Evolutionary conservation across 1,284 basidiomycete genomes (phyloP).

Genomic region (Apiotrichum sp.): DNA sequence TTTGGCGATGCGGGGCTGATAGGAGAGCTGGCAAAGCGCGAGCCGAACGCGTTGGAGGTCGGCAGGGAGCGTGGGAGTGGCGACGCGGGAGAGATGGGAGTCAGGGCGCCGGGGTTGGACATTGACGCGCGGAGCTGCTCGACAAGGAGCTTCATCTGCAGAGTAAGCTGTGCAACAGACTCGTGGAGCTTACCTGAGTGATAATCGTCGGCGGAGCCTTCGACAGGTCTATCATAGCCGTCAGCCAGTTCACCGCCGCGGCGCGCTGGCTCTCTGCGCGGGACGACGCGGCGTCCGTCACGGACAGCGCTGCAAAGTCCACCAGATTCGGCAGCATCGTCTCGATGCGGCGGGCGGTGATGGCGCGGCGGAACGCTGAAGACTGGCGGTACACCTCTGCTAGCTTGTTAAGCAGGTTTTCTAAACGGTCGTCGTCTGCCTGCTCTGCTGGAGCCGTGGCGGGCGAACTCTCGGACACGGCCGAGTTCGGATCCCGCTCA

Average conservation of each 20-base stretch:
- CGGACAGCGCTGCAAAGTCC: slow-evolving; percentile 40
- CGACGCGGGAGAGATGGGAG: background rate
- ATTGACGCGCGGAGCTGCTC: slow-evolving; percentile 31
- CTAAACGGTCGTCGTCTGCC: slow-evolving; percentile 23
- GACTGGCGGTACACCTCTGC: slow-evolving; percentile 28
- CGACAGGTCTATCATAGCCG: slow-evolving; percentile 27
- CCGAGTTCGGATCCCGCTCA: slow-evolving; percentile 9
- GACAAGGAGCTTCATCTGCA: slow-evolving; percentile 31
- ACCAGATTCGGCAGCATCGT: slow-evolving; percentile 36
- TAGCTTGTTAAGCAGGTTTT: slow-evolving; percentile 29
- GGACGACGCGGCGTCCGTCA: slow-evolving; percentile 13
- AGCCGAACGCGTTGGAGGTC: background rate
- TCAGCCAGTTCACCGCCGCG: slow-evolving; percentile 26
- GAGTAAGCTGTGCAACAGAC: too few species aligned
- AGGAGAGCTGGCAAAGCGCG: background rate
- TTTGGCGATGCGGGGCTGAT: background rate
- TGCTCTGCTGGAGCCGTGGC: too few species aligned
- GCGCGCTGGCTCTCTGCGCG: slow-evolving; percentile 19
- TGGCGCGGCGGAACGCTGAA: slow-evolving; percentile 26
- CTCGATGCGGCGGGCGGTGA: slow-evolving; percentile 38
- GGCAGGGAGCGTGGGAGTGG: background rate
- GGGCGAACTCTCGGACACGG: too few species aligned
- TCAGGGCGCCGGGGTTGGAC: background rate
- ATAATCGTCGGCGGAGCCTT: slow-evolving; percentile 29
- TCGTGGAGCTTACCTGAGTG: slow-evolving; percentile 29